Conservation (phyloP, 352 stramenopile genomes). For the Hyphochytrium catenoides region DNA sequence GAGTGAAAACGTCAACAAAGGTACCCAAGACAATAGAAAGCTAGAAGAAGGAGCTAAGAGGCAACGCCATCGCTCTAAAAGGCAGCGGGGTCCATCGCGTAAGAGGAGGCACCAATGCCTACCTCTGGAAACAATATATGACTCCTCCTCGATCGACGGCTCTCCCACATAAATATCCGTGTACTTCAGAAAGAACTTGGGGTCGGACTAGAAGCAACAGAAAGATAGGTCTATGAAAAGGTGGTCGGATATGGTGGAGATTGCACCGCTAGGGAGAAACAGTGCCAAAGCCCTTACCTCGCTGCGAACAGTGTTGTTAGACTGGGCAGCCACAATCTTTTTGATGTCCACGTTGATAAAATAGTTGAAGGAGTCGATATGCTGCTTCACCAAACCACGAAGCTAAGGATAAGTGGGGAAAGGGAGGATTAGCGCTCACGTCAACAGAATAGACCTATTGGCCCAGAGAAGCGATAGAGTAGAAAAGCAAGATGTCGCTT, state of each 20-base stretch:
- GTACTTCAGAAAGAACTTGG: constrained; percentile 97
- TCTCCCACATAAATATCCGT: constrained; percentile 92
- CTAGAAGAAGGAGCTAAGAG: too few species aligned
- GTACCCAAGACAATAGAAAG: too few species aligned
- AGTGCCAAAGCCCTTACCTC: constrained; percentile 16
- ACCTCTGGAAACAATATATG: too few species aligned
- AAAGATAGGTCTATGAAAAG: constrained; percentile 7
- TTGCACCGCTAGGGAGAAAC: background rate
- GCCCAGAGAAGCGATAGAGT: background rate
- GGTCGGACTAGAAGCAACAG: too few species aligned
- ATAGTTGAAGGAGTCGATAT: constrained; percentile 99
- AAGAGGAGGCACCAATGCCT: background rate
- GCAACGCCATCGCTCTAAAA: too few species aligned
- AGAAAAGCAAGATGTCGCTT: too few species aligned
- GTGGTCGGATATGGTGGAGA: constrained; percentile 2
- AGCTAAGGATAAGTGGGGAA: constrained; percentile 14
- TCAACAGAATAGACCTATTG: background rate
- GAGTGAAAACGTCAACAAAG: too few species aligned
- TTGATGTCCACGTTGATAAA: constrained; percentile 96
- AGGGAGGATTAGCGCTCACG: constrained; percentile 1
- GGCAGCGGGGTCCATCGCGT: too few species aligned
- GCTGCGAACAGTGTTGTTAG: constrained; percentile 65
- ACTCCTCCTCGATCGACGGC: constrained; percentile 89
- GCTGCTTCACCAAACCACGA: constrained; percentile 79
- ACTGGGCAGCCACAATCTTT: constrained; percentile 87